Conservation (phyloP, 495 filamentous ascomycete genomes). For the Antarctomyces pellizariae region DNA sequence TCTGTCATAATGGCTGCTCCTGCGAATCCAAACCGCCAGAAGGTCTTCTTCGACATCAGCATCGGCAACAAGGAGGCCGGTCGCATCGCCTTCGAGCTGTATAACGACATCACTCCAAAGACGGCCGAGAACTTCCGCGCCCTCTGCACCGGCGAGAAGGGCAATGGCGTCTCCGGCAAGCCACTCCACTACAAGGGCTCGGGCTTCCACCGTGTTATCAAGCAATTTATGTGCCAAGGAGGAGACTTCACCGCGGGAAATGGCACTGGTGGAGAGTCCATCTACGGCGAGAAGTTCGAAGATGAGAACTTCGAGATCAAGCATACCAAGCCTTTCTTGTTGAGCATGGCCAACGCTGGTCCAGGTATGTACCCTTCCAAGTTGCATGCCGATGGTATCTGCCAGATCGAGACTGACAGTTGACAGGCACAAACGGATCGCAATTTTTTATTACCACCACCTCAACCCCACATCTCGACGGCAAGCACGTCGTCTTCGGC, state of each 20-base stretch:
- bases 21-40: constrained; percentile 25
- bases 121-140: constrained; percentile 91
- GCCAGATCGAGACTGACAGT: neutral
- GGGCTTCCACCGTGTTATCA: constrained; percentile 89
- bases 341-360: constrained; percentile 96
- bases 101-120: constrained; percentile 79
- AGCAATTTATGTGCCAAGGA: constrained; percentile 97
- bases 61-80: constrained; percentile 48
- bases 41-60: constrained; percentile 77
- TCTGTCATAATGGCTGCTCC: constrained; percentile 6
- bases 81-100: constrained; percentile 66
- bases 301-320: constrained; percentile 91
- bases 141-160: constrained; percentile 85
- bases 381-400: neutral
- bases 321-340: constrained; percentile 83
- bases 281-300: constrained; percentile 94
- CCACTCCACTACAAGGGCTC: constrained; percentile 81
- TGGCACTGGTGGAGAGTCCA: constrained; percentile 89
- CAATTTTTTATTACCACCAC: constrained; percentile 98
- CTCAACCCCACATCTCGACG: constrained; percentile 76
- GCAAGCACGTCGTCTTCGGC: constrained; percentile 96
- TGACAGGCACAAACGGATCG: constrained; percentile 63
- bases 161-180: constrained; percentile 59
- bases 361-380: constrained; percentile 35
- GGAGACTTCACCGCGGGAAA: constrained; percentile 94